Evolutionary conservation across 257 asterid genomes (phyloP).

Genomic region (Euphrasia confusa): DNA sequence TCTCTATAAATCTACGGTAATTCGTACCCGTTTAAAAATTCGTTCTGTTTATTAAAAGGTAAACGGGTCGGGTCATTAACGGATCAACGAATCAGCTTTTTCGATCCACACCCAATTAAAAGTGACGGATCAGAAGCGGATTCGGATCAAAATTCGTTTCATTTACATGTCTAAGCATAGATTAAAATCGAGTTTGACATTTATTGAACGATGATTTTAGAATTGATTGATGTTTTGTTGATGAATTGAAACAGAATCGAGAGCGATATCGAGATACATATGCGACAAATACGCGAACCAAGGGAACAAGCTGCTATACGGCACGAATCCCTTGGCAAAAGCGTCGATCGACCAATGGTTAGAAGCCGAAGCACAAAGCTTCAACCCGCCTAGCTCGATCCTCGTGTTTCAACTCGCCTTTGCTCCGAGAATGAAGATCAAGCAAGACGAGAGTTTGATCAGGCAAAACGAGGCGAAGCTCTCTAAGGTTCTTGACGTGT

Average conservation of each 20-base stretch:
- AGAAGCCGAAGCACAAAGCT: conserved; percentile 2
- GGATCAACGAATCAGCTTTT: no score
- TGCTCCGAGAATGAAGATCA: conserved; percentile 69
- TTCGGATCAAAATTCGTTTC: no score
- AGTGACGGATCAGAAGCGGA: no score
- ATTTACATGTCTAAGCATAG: no score
- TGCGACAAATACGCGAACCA: conserved; percentile 5
- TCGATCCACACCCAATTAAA: no score
- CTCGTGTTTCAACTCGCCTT: conserved; percentile 65
- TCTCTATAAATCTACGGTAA: neutral
- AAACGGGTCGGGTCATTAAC: no score
- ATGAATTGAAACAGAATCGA: conserved; percentile 6
- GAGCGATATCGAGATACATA: conserved; percentile 13
- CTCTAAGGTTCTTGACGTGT: conserved; percentile 71
- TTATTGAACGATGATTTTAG: no score
- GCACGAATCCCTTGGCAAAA: conserved; percentile 8
- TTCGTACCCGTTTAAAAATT: no score
- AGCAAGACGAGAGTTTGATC: conserved; percentile 60
- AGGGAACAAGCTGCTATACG: conserved; percentile 5
- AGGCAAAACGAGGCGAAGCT: conserved; percentile 66
- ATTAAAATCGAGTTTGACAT: no score
- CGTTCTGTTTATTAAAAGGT: no score
- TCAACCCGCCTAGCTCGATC: conserved; percentile 6
- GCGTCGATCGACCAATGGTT: conserved; percentile 11
- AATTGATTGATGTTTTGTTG: no score